A percentile compares a stretch with the other conserved stretches of the same genome.
phyloP scores from a whole-genome alignment of 2,329 filamentous ascomycete species.

The Colletotrichum somersetense region DNA sequence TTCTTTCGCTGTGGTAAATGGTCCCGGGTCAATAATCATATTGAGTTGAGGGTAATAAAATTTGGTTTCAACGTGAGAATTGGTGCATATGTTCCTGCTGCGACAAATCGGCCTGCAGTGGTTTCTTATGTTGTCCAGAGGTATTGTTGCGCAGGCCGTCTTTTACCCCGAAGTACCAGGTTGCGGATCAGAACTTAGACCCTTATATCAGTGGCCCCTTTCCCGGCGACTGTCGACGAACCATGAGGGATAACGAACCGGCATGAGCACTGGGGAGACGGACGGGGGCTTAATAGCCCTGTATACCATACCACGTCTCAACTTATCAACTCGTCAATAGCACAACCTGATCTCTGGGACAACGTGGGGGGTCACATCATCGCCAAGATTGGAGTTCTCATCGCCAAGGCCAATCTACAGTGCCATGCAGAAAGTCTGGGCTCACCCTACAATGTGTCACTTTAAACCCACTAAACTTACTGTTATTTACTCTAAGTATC shows the following conservation, averaged over 20 bases:
- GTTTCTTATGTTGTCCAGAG: neutral
- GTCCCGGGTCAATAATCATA: neutral
- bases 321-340: neutral
- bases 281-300: neutral
- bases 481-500: too few species aligned
- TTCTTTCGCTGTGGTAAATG: slow-evolving; percentile 4
- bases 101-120: neutral
- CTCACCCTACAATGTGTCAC: too few species aligned
- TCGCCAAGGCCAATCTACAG: neutral
- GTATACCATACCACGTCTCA: neutral
- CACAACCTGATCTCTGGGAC: neutral
- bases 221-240: neutral
- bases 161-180: neutral
- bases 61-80: neutral
- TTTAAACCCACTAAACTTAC: too few species aligned
- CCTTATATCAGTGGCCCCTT: neutral
- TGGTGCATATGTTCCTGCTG: neutral
- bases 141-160: neutral
- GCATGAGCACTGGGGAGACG: neutral
- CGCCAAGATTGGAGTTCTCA: neutral
- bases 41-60: neutral
- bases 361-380: neutral
- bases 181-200: neutral
- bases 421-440: too few species aligned
- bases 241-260: neutral